Conservation (phyloP, 495 filamentous ascomycete genomes). For the Penicillium roqueforti region DNA sequence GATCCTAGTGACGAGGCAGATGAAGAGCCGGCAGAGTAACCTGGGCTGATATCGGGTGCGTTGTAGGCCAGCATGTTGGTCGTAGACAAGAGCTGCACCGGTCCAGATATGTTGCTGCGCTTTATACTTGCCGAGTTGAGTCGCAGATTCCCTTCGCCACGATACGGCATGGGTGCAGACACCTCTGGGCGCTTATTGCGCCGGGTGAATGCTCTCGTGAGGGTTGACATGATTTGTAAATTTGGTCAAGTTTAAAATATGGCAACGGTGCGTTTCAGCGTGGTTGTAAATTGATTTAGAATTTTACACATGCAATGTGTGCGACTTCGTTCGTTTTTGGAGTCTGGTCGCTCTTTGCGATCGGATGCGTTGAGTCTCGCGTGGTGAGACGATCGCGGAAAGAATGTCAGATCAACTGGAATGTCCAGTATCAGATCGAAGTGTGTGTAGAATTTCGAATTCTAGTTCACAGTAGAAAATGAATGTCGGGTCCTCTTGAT, state of each 20-base stretch:
- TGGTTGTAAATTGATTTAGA: neutral
- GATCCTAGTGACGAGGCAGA: slow-evolving; percentile 54
- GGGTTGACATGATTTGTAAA: slow-evolving; percentile 34
- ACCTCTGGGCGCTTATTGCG: slow-evolving; percentile 50
- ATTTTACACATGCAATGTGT: neutral
- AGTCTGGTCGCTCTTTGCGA: slow-evolving; percentile 6
- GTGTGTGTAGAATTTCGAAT: slow-evolving; percentile 1
- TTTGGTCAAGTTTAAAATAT: neutral
- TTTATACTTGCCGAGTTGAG: slow-evolving; percentile 47
- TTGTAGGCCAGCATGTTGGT: slow-evolving; percentile 96
- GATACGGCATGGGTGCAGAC: slow-evolving; percentile 46
- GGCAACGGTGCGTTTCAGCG: neutral
- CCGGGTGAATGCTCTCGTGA: slow-evolving; percentile 67
- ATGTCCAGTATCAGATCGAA: slow-evolving; percentile 32
- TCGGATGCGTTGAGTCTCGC: slow-evolving; percentile 14
- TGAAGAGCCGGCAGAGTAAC: slow-evolving; percentile 47
- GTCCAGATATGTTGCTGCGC: slow-evolving; percentile 74
- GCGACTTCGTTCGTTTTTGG: neutral
- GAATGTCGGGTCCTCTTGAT: slow-evolving; percentile 19
- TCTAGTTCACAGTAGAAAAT: slow-evolving; percentile 16
- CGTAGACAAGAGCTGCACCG: slow-evolving; percentile 82
- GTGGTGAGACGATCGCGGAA: slow-evolving; percentile 35
- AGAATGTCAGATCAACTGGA: slow-evolving; percentile 28
- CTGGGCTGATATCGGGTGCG: slow-evolving; percentile 66
- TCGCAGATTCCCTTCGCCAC: slow-evolving; percentile 42